Evolutionary conservation across 257 asterid species (phyloP), one percentile per base, ranked within the genome.

Genomic region (Anisodus acutangulus): DNA sequence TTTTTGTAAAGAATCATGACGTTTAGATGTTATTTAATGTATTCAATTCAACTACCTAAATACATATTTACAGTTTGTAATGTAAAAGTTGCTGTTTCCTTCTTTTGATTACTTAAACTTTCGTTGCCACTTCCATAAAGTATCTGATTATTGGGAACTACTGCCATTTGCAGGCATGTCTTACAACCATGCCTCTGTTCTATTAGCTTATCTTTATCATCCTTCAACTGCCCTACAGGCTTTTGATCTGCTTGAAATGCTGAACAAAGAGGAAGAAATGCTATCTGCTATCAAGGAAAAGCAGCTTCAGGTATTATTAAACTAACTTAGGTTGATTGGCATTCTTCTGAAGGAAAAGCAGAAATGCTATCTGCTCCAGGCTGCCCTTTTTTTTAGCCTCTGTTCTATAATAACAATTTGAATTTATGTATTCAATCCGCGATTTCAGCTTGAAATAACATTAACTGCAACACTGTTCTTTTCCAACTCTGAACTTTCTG

Each of bases 211-310:
- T 72, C 10, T 86, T 8, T 85, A 22, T 81, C 58, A 51, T 62
- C 64, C 60, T 15, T 12, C 0, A 12, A 35, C 69, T 57, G 54
- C 51, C 10, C 63, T 84, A 15, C 87, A 93, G 97, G 89, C 94
- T 26, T 93, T 93, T 86, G 97, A 91, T 91, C 87, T 93, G 82
- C 87, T 89, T 84, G 97, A 93, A 84, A 88, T 93, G 97, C 89
- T 93, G 83, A 91, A 85, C 87, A 90, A 91, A 86, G 97, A 93
- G 89, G 97, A 93, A 58, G 97, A 90, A 71, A 93, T 92, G 94
- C 91, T 93, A 54, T 53, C 84, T 82, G 91, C 94, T 82, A 74
- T 93, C 11, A 88, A 53, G 79, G 97, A 89, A 22, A 22, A 22
- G 26, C 26, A 22, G 26, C 26, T 22, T 22, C 26, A 22, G 26